Conservation (phyloP, 306 rosid species). For the Sesbania bispinosa region DNA sequence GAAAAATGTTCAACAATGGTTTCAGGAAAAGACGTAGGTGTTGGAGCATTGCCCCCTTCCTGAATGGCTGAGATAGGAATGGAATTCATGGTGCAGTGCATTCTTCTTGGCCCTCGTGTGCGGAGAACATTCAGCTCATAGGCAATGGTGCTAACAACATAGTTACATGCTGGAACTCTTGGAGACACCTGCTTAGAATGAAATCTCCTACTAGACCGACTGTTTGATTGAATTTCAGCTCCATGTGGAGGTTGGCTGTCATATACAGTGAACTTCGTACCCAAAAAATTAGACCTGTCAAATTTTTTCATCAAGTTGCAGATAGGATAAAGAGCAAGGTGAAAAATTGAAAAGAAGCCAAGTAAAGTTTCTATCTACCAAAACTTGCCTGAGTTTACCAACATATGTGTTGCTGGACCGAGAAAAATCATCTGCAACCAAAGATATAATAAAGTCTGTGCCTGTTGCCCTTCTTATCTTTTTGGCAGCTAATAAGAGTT, state of each 20-base stretch:
- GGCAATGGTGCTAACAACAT: conserved; percentile 47
- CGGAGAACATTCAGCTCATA: conserved; percentile 73
- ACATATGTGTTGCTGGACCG: conserved; percentile 61
- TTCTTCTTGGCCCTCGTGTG: conserved; percentile 72
- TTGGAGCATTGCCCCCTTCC: conserved; percentile 78
- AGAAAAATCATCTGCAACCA: conserved; percentile 67
- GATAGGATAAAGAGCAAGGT: background rate
- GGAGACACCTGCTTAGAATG: conserved; percentile 69
- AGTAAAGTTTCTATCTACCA: background rate
- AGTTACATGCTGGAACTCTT: conserved; percentile 68
- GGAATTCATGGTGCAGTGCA: conserved; percentile 66
- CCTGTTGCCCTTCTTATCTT: conserved; percentile 74
- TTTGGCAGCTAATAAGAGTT: conserved; percentile 78
- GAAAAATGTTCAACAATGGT: conserved; percentile 36
- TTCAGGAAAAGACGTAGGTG: conserved; percentile 46
- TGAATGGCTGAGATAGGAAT: conserved; percentile 67
- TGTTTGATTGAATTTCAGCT: conserved; percentile 26
- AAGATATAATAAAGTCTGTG: conserved; percentile 61
- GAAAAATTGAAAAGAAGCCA: background rate
- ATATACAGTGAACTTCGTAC: conserved; percentile 65
- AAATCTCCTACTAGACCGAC: conserved; percentile 50
- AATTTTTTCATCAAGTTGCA: conserved; percentile 29
- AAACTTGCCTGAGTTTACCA: conserved; percentile 77
- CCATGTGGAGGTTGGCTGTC: conserved; percentile 57
- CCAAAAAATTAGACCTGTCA: conserved; percentile 80